Base-by-base conservation (phyloP, 768 basidiomycete species). In the Pisolithus orientalis region DNA sequence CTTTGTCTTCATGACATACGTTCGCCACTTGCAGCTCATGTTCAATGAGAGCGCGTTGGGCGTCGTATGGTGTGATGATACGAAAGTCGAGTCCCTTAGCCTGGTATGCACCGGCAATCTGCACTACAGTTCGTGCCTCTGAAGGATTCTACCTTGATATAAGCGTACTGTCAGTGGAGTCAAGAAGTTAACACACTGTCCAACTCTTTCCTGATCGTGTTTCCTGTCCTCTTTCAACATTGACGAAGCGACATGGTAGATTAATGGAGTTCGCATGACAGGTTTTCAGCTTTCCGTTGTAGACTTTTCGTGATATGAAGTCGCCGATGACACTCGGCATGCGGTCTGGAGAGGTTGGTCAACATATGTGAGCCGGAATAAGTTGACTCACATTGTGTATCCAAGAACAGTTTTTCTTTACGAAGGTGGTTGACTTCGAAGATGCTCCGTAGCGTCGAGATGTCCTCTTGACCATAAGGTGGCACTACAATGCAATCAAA, bases 41-140 rank as follows among this genome's bases (percentile, higher is more conserved):
- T 64, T 90, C 87, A 39, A 92, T 77, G 11, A 59, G 52, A 50
- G 62, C 74, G 16, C 86, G 71, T 62, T 92, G 90, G 1, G 72
- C 80, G 60, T 87, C 87, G 70, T 93, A 92, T 0, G 90, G 90
- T 6, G 86, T 90, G 44, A 93, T 84, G 49, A 92, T 79, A 43
- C 77, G 74, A 68, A 77, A 90, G 11, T 34, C 34, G 14, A 13
- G 11, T 5, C 4, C 13, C 34, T 34, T 34, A 11, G 34, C 34
- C 34, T 34, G 34, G 13, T 34, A 34, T 3, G 34, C 11, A 34
- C 11, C 34, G 13, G 34, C 34, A 34, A 34, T 34, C 34, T 34
- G 34, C 34, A 34, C 34, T 34, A 34, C 34, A 34, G 14, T 1
- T 34, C 34, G 34, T 34, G 34, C 34, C 5, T 34, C 34, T 34